Evolutionary conservation across 2,329 filamentous ascomycete genomes (phyloP), one percentile per base, ranked within the genome.

Genomic region (Triangularia setosa): DNA sequence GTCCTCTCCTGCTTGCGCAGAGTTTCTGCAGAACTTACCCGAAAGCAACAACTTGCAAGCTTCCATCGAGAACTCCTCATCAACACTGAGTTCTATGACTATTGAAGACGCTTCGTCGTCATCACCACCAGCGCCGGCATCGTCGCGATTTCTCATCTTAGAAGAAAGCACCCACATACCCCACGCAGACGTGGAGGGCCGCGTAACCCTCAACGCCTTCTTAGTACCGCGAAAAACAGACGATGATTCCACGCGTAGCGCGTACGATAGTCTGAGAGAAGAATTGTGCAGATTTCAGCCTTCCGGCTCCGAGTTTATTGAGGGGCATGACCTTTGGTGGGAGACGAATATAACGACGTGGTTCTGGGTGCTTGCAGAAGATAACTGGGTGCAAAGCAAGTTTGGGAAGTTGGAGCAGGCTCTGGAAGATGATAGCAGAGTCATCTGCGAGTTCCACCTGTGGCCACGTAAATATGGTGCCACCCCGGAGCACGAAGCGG

Each of bases 11-110:
- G 65, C 63, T 24, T 70, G 69, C 60, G 35, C 12, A 11, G 66
- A 67, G 56, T 69, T 71, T 60, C 61, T 71, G 40, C 52, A 48
- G 12, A 64, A 66, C 21, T 65, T 71, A 1, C 66, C 65, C 40
- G 24, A 25, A n/a, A 5, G 53, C 21, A 53, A 62, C 30, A 33
- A 14, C 28, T 18, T 44, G 24, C 8, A 14, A 27, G 61, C 62
- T 40, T 30, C 21, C n/a, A n/a, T n/a, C n/a, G n/a, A n/a, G n/a
- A n/a, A n/a, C n/a, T n/a, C n/a, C n/a, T n/a, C n/a, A n/a, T n/a
- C n/a, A n/a, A n/a, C n/a, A n/a, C n/a, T n/a, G n/a, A n/a, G n/a
- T n/a, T n/a, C n/a, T n/a, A n/a, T n/a, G n/a, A n/a, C n/a, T n/a
- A n/a, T n/a, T n/a, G n/a, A n/a, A n/a, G n/a, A 40, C 33, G 25